phyloP scores from a whole-genome alignment of 805 yeast genomes.

The Lipomyces yamanashiensis region DNA sequence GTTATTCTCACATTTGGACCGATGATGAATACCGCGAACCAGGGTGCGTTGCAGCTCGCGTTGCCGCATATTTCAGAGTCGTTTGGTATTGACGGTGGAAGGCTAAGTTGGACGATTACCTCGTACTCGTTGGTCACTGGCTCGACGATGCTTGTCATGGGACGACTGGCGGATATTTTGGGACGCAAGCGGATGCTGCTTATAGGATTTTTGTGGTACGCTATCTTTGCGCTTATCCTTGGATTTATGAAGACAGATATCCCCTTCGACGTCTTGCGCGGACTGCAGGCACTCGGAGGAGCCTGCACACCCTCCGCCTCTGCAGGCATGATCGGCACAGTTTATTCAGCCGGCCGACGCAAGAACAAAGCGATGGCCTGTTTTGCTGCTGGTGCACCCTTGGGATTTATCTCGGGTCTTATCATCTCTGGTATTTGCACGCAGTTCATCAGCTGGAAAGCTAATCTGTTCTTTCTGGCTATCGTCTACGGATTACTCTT shows the following conservation, averaged over 20 bases:
- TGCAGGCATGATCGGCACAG: constrained; percentile 51
- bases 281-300: constrained; percentile 51
- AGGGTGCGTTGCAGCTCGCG: constrained; percentile 49
- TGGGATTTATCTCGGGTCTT: constrained; percentile 52
- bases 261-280: constrained; percentile 50
- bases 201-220: constrained; percentile 45
- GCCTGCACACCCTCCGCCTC: constrained; percentile 55
- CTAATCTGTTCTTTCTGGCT: constrained; percentile 50
- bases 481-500: constrained; percentile 47
- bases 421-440: constrained; percentile 53
- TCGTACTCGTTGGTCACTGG: constrained; percentile 52
- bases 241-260: constrained; percentile 43
- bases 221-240: constrained; percentile 46
- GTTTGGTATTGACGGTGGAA: constrained; percentile 50
- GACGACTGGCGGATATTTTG: constrained; percentile 53
- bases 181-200: constrained; percentile 52
- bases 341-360: constrained; percentile 41
- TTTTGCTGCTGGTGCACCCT: constrained; percentile 56
- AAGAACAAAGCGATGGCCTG: constrained; percentile 41
- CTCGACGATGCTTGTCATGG: constrained; percentile 51
- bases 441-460: constrained; percentile 50
- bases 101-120: constrained; percentile 52
- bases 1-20: constrained; percentile 49
- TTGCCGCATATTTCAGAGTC: constrained; percentile 46
- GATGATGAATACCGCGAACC: constrained; percentile 48